These are phyloP conservation scores for Ustilago trichophora DNA, from an alignment of 1,284 basidiomycete genomes.

Conservation along the genomic window DNA sequence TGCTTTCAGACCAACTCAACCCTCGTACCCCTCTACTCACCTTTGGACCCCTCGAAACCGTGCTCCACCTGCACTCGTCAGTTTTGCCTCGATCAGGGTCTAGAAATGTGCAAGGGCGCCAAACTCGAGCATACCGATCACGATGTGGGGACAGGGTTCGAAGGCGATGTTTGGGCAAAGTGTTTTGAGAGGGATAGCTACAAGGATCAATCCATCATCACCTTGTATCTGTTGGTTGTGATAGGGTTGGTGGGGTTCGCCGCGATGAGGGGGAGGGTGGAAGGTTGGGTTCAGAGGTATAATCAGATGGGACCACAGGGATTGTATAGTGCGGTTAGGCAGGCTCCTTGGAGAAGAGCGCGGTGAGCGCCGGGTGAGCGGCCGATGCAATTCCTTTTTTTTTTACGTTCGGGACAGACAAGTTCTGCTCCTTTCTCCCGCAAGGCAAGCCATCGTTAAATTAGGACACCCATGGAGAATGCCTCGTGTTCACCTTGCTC, in stretches of 20 bases:
- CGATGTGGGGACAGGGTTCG: constrained; percentile 65
- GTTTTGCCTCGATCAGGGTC: constrained; percentile 63
- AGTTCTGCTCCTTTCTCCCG: no score
- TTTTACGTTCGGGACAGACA: no score
- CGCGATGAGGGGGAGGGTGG: constrained; percentile 19
- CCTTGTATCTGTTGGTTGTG: constrained; percentile 54
- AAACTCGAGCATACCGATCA: constrained; percentile 57
- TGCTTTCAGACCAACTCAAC: constrained; percentile 66
- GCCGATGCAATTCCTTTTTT: no score
- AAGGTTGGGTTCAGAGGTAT: constrained; percentile 22
- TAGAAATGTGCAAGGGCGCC: constrained; percentile 62
- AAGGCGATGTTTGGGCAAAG: constrained; percentile 66
- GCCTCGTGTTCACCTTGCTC: no score
- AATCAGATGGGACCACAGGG: constrained; percentile 17
- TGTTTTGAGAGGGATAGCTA: constrained; percentile 64
- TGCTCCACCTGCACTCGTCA: constrained; percentile 64
- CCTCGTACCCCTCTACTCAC: constrained; percentile 59
- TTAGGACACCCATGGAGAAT: no score
- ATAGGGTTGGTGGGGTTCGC: constrained; percentile 35
- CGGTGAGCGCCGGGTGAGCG: constrained; percentile 1
- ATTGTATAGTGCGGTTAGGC: constrained; percentile 22
- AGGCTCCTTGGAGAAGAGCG: constrained; percentile 21
- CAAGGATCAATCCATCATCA: constrained; percentile 62
- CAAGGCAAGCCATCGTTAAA: no score
- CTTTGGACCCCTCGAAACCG: constrained; percentile 52